A percentile compares a stretch with the other conserved stretches of the same genome.
These are phyloP conservation scores for Paraglomus brasilianum DNA, from an alignment of 192 early-diverging fungal species.

Conservation along the genomic window DNA sequence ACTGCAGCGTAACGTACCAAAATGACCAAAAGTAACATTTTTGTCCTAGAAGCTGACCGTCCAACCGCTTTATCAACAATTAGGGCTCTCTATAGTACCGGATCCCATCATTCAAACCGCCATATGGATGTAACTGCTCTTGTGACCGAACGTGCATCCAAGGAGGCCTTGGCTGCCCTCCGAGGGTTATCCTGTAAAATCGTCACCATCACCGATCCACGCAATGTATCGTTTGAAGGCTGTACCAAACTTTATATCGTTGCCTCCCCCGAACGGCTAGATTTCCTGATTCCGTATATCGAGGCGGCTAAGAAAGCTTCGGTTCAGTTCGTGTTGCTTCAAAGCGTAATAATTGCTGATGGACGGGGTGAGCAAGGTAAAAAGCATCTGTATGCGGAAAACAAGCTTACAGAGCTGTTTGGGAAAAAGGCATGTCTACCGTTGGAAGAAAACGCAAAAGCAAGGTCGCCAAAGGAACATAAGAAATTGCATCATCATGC, in stretches of 20 bases:
- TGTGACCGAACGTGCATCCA: not conserved
- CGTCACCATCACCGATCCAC: slow-evolving; percentile 4
- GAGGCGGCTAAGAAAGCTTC: not conserved
- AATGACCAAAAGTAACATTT: slow-evolving; percentile 1
- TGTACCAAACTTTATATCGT: slow-evolving; percentile 13
- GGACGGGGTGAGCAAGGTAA: slow-evolving; percentile 6
- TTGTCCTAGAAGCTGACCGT: slow-evolving; percentile 24
- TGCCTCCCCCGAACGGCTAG: slow-evolving; percentile 13
- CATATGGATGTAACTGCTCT: not conserved
- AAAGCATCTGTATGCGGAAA: not conserved
- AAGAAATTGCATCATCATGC: slow-evolving; percentile 9
- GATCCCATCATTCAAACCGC: not conserved
- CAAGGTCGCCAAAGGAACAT: not conserved
- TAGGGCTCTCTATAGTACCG: not conserved
- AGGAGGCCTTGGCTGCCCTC: not conserved
- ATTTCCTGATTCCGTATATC: not conserved
- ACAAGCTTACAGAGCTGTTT: not conserved
- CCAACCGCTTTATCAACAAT: slow-evolving; percentile 19
- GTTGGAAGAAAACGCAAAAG: not conserved
- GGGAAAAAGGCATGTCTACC: not conserved
- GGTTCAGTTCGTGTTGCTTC: slow-evolving; percentile 18
- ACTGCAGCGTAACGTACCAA: not conserved
- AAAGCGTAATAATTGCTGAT: slow-evolving; percentile 8
- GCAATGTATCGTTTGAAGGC: not conserved
- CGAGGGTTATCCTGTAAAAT: not conserved